Evolutionary conservation across 768 basidiomycete species (phyloP), one percentile per base, ranked within the genome.

Genomic region (Cubamyces sp.): DNA sequence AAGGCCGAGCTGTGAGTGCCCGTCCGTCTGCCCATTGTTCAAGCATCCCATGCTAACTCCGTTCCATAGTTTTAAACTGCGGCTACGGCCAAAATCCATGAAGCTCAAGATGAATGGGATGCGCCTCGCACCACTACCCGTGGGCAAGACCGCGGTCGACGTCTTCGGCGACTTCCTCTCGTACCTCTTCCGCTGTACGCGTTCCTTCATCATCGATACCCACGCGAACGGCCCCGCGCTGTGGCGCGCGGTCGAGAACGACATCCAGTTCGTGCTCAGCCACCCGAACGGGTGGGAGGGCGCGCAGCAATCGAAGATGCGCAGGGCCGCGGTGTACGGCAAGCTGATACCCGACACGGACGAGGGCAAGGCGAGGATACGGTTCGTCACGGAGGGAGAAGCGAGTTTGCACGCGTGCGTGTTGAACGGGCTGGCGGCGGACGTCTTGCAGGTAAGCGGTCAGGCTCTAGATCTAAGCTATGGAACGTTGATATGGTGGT

Each of bases 281-380:
- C 90, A 92, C 72, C 90, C 90, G 15, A 92, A 91, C 66, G 90
- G 90, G 5, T 92, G 90, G 90, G 90, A 92, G 68, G 83, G 84
- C 19, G 87, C 89, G 9, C 89, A 91, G 67, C 86, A 88, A 71
- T 85, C 87, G 30, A 87, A 85, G 73, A 90, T 92, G 87, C 82
- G 90, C 60, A 80, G 87, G 60, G 86, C 85, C 0, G 90, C 90
- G 1, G 82, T 88, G 9, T 82, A 85, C 65, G 90, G 87, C 3
- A 83, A 82, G n/a, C 72, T 92, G 41, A 86, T 92, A 18, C 85
- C 90, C 1, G 87, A 91, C 71, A 88, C 86, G 0, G 87, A 87
- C 65, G 85, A 84, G 58, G 90, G 89, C 3, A 85, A 84, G 64
- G 83, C 89, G 1, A 78, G 87, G 58, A 90, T 92, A 67, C 78